Evolutionary conservation across 106 monocot species (phyloP), one percentile per base, ranked within the genome.

Genomic region (Acanthochlamys bracteata): DNA sequence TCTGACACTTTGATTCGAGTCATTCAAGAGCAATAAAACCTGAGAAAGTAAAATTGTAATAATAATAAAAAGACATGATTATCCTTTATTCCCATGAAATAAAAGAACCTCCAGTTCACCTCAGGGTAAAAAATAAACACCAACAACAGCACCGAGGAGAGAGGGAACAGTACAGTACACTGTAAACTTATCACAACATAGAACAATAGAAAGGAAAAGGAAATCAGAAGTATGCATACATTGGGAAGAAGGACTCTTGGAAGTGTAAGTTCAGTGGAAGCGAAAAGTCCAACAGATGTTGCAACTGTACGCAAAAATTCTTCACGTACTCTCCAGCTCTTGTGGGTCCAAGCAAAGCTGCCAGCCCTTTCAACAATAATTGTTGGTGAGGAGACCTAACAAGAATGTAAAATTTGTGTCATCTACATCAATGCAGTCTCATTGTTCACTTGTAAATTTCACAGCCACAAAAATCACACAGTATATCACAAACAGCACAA

Each of bases 291-390:
- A 70, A 91, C 76, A 23, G 96, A 91, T 43, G 85, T 56, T 21
- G 85, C 75, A 65, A 91, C 96, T 23, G 96, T 91, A 12, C 91
- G 79, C 17, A 78, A 78, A 77, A 91, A 98, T 60, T 98, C 96
- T 78, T 98, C 96, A 19, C 96, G 77, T 10, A 91, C 88, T 71
- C 90, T 84, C 96, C 96, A 98, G 57, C 96, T 98, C 79, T 79
- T 91, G 75, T 98, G 90, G 54, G 59, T 64, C 96, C 96, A 98
- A 1, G 96, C 96, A 88, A 74, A 91, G 69, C 75, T 85, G 23
- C 96, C 96, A 62, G 96, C 96, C 75, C 96, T 88, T 74, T 98
- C 96, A 75, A 91, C 96, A 39, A 98, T 85, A 69, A 98, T 98
- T 41, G 96, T 98, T 14, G 96, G 91, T 25, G 96, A 98, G 52